These are phyloP conservation scores for Penicillium glabrum DNA, from an alignment of 2,329 filamentous ascomycete genomes.

Conservation along the genomic window DNA sequence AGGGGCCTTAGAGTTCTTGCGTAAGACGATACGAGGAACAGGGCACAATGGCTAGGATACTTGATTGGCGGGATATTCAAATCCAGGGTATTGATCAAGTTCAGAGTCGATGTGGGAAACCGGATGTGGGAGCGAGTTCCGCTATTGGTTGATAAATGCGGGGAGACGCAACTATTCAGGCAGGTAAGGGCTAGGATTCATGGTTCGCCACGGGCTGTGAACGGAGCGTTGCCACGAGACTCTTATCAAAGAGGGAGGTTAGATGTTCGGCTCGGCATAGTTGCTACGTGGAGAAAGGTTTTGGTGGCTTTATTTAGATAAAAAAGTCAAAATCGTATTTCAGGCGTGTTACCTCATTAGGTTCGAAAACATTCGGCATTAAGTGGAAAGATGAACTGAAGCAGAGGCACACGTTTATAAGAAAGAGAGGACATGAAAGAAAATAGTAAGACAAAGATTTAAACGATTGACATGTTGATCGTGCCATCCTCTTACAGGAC, in stretches of 20 bases:
- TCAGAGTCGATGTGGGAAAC: neutral
- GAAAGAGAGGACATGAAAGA: neutral
- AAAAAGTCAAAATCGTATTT: neutral
- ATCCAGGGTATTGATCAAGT: neutral
- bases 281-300: neutral
- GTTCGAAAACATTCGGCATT: neutral
- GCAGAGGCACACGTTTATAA: slow-evolving; percentile 4
- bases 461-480: slow-evolving; percentile 14
- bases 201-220: neutral
- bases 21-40: neutral
- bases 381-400: slow-evolving; percentile 1
- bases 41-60: neutral
- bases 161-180: neutral
- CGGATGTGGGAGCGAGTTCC: neutral
- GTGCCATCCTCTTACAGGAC: slow-evolving; percentile 20
- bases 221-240: neutral
- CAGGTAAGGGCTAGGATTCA: neutral
- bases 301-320: neutral
- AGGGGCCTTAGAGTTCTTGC: neutral
- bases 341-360: neutral
- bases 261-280: neutral
- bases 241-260: neutral
- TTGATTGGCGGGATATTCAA: neutral
- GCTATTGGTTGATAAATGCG: neutral
- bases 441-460: neutral